Evolutionary conservation across 148 eudicot species (phyloP).

Genomic region (Vaccinium myrtillus): DNA sequence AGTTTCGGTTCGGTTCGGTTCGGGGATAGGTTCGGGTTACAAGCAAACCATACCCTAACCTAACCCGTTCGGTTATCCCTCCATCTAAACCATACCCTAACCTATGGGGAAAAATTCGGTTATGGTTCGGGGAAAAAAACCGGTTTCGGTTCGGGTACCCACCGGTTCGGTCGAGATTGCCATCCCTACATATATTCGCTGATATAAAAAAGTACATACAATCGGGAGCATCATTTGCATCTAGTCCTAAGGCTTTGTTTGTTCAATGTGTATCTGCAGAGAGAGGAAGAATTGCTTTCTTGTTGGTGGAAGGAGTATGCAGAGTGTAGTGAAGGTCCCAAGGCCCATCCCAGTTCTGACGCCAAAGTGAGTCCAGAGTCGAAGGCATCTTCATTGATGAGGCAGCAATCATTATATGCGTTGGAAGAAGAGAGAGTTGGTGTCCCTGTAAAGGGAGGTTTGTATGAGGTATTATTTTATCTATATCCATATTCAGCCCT

Average conservation of each 20-base stretch:
- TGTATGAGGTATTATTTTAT: slow-evolving; percentile 71
- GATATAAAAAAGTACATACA: neutral
- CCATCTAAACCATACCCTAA: too few species aligned
- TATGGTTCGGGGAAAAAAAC: too few species aligned
- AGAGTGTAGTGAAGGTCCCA: slow-evolving; percentile 96
- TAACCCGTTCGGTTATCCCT: too few species aligned
- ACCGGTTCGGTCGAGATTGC: too few species aligned
- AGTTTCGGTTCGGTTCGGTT: too few species aligned
- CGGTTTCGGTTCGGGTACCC: too few species aligned
- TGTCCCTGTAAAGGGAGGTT: slow-evolving; percentile 98
- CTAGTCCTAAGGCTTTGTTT: neutral
- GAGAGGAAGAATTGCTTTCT: slow-evolving; percentile 89
- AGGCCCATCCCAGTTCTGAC: slow-evolving; percentile 35
- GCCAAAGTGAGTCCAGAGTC: slow-evolving; percentile 27
- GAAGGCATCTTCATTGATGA: slow-evolving; percentile 21
- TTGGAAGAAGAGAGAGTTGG: slow-evolving; percentile 96
- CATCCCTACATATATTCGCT: too few species aligned
- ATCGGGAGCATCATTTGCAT: neutral
- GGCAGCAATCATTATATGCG: slow-evolving; percentile 27
- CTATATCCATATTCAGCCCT: slow-evolving; percentile 8
- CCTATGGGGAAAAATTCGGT: too few species aligned
- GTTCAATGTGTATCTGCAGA: slow-evolving; percentile 35
- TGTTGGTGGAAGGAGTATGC: slow-evolving; percentile 99
- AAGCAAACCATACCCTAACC: too few species aligned
- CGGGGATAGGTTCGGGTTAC: too few species aligned